Percentiles rank a stretch among this genome's conserved stretches.
phyloP scores from a whole-genome alignment of 1,139 yeast species.

The Blastobotrys buckinghamii region DNA sequence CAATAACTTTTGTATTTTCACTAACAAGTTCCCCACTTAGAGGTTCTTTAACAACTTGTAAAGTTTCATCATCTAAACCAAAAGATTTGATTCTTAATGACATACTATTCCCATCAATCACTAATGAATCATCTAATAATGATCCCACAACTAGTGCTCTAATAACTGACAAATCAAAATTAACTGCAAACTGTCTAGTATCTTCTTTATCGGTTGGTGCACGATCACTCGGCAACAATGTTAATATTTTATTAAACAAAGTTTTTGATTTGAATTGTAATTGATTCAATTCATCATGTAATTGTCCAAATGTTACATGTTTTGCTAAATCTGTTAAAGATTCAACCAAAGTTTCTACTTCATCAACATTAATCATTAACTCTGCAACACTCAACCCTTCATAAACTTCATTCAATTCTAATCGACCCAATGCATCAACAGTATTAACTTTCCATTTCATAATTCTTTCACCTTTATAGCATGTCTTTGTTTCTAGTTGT shows the following conservation, averaged over 20 bases:
- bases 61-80: conserved; percentile 6
- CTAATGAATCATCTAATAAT: conserved; percentile 5
- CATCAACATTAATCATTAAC: conserved; percentile 6
- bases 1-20: conserved; percentile 1
- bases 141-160: conserved; percentile 7
- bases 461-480: not conserved
- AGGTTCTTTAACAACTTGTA: conserved; percentile 1
- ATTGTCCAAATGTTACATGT: not conserved
- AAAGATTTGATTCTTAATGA: conserved; percentile 11
- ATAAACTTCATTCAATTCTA: conserved; percentile 8
- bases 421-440: conserved; percentile 7
- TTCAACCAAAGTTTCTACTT: conserved; percentile 5
- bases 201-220: not conserved
- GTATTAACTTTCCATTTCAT: not conserved
- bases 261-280: not conserved
- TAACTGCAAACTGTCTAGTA: conserved; percentile 1
- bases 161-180: conserved; percentile 7
- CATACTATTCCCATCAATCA: conserved; percentile 6
- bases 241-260: not conserved
- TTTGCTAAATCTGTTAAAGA: conserved; percentile 1
- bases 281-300: not conserved
- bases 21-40: conserved; percentile 5
- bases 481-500: conserved; percentile 2
- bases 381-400: conserved; percentile 10
- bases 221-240: not conserved